These are phyloP conservation scores for Claviceps sp. DNA, from an alignment of 2,329 filamentous ascomycete species.

Conservation along the genomic window DNA sequence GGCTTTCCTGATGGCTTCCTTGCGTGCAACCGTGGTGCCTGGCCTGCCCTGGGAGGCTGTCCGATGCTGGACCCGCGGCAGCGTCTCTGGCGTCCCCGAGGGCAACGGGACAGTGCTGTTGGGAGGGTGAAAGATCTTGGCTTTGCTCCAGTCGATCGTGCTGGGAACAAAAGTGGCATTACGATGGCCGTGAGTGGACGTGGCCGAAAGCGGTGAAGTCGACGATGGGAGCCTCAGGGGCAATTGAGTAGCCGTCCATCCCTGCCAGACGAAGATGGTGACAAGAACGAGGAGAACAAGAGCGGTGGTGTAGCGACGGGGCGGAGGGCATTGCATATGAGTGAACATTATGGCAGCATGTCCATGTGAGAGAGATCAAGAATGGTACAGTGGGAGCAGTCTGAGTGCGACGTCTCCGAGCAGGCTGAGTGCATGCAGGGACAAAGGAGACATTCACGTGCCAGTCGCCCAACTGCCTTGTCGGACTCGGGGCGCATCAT, in stretches of 20 bases:
- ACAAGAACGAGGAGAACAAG: constrained; percentile 16
- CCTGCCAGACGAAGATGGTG: constrained; percentile 15
- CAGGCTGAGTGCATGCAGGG: no score
- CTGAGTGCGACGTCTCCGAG: no score
- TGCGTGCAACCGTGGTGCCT: constrained; percentile 12
- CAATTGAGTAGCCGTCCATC: constrained; percentile 9
- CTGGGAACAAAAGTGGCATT: constrained; percentile 20
- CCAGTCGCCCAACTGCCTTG: no score
- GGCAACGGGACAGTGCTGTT: constrained; percentile 21
- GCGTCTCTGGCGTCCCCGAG: constrained; percentile 17
- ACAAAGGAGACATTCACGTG: neutral
- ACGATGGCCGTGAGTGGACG: constrained; percentile 8
- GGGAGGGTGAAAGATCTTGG: constrained; percentile 19
- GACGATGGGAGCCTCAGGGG: constrained; percentile 7
- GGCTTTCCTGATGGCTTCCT: constrained; percentile 24
- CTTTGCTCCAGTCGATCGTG: constrained; percentile 25
- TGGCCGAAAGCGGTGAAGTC: neutral
- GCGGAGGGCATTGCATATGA: constrained; percentile 18
- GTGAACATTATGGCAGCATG: constrained; percentile 15
- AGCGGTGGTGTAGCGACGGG: constrained; percentile 20
- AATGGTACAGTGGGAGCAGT: no score
- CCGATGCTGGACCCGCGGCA: constrained; percentile 30
- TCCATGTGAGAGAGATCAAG: neutral
- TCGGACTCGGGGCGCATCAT: no score
- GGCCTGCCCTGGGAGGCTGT: constrained; percentile 21